Conservation (phyloP, 768 basidiomycete genomes). For the Psilocybe cyanescens region DNA sequence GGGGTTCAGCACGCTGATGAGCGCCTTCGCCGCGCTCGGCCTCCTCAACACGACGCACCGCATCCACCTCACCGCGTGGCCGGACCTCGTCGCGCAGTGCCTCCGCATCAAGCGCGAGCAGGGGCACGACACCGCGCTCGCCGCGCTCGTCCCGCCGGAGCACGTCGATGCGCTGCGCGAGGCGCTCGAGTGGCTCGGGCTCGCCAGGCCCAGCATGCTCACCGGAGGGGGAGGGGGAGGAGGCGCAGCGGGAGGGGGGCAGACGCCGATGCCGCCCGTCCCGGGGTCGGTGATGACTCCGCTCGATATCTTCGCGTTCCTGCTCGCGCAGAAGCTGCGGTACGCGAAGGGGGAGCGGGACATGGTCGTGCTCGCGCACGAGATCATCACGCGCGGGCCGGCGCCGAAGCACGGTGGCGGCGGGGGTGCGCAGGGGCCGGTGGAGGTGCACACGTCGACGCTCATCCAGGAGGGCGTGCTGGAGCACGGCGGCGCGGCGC, state of each 20-base stretch:
- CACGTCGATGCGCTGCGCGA: constrained; percentile 28
- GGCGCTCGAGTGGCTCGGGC: constrained; percentile 57
- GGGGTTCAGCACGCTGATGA: constrained; percentile 77
- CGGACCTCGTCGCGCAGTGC: constrained; percentile 32
- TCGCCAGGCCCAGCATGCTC: constrained; percentile 18
- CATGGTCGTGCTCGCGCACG: constrained; percentile 85
- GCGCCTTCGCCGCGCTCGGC: constrained; percentile 72
- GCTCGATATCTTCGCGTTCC: constrained; percentile 73
- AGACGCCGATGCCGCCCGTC: constrained; percentile 39
- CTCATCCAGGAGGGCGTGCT: constrained; percentile 63
- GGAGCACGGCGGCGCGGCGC: constrained; percentile 17
- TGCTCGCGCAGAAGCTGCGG: constrained; percentile 72
- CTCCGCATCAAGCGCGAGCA: constrained; percentile 25
- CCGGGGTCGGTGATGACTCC: constrained; percentile 50
- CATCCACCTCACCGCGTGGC: constrained; percentile 46
- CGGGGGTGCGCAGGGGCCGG: constrained; percentile 3
- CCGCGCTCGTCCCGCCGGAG: constrained; percentile 23
- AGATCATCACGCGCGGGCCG: constrained; percentile 59
- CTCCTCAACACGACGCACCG: constrained; percentile 52
- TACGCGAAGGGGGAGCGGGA: constrained; percentile 80
- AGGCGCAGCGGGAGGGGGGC: not conserved
- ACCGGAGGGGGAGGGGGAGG: not conserved
- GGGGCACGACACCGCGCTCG: constrained; percentile 15
- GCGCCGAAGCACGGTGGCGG: not conserved
- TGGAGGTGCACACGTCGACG: constrained; percentile 57